Conservation (phyloP, 441 rosid species). For the Gossypium schwendimanii region DNA sequence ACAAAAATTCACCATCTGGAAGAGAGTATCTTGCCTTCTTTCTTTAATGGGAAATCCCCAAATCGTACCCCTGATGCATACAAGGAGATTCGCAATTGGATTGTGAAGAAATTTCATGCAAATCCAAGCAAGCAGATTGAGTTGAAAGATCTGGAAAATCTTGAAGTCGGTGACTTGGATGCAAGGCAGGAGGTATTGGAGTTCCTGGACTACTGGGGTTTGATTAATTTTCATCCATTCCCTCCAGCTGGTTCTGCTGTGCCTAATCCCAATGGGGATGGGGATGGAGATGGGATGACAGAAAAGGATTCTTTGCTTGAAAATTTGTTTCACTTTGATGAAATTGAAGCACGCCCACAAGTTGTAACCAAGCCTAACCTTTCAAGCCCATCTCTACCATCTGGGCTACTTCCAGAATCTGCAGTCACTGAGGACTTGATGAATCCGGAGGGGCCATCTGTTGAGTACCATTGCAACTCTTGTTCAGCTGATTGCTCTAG, state of each 20-base stretch:
- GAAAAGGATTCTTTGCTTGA: conserved; percentile 50
- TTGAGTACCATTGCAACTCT: conserved; percentile 94
- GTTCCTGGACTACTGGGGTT: conserved; percentile 96
- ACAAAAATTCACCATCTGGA: conserved; percentile 65
- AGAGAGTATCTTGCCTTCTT: conserved; percentile 68
- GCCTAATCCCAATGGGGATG: conserved; percentile 31
- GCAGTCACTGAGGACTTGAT: conserved; percentile 62
- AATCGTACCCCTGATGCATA: conserved; percentile 61
- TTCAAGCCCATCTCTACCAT: conserved; percentile 41
- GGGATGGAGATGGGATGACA: conserved; percentile 29
- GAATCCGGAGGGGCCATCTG: conserved; percentile 72
- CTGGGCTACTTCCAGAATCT: conserved; percentile 69
- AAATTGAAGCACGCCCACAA: conserved; percentile 41
- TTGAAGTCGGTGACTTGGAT: conserved; percentile 67
- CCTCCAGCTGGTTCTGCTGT: conserved; percentile 39
- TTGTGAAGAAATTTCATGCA: conserved; percentile 67
- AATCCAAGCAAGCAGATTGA: conserved; percentile 57
- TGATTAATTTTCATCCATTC: conserved; percentile 90
- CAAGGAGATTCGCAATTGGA: conserved; percentile 78
- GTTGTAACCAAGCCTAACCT: conserved; percentile 40
- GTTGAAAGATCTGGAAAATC: conserved; percentile 64
- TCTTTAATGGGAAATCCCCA: conserved; percentile 73
- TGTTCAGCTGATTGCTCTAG: conserved; percentile 98
- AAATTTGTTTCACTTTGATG: conserved; percentile 64
- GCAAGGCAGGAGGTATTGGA: conserved; percentile 84